A percentile compares a stretch with the other conserved stretches of the same genome.
Conservation (phyloP, 345 rosid species). For the Hypericum androsaemum region DNA sequence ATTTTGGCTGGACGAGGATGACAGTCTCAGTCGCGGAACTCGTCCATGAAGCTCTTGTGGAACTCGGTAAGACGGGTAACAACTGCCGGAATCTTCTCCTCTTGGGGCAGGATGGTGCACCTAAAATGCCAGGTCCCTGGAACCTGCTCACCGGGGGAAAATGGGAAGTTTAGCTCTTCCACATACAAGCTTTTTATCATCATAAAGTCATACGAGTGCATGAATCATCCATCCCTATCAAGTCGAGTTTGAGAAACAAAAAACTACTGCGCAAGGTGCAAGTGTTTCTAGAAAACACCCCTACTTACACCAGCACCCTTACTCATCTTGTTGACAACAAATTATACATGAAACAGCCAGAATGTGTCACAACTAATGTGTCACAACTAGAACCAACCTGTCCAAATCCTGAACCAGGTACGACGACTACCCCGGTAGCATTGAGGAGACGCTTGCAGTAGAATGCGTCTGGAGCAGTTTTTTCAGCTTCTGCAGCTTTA, state of each 20-base stretch:
- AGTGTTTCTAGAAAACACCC: no score
- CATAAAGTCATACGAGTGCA: no score
- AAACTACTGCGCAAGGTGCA: no score
- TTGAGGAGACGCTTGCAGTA: constrained; percentile 74
- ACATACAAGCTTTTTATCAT: no score
- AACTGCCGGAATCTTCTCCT: constrained; percentile 84
- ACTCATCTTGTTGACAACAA: no score
- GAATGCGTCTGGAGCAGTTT: constrained; percentile 69
- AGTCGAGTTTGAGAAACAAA: no score
- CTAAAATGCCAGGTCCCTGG: constrained; percentile 98
- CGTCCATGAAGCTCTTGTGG: constrained; percentile 77
- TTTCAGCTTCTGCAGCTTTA: constrained; percentile 73
- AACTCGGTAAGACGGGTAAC: constrained; percentile 65
- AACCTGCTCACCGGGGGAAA: constrained; percentile 26
- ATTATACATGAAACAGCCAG: no score
- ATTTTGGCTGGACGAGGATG: no score
- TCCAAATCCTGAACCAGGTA: constrained; percentile 97
- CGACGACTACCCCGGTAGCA: constrained; percentile 88
- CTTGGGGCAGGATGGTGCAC: constrained; percentile 96
- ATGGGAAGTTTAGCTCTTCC: no score
- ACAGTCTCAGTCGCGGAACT: constrained; percentile 38
- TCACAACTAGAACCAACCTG: constrained; percentile 37
- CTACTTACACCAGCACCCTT: no score
- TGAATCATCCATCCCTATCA: no score
- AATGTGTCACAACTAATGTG: no score